Conservation (phyloP, 75 land plant species). For the Ceratopteris richardii region DNA sequence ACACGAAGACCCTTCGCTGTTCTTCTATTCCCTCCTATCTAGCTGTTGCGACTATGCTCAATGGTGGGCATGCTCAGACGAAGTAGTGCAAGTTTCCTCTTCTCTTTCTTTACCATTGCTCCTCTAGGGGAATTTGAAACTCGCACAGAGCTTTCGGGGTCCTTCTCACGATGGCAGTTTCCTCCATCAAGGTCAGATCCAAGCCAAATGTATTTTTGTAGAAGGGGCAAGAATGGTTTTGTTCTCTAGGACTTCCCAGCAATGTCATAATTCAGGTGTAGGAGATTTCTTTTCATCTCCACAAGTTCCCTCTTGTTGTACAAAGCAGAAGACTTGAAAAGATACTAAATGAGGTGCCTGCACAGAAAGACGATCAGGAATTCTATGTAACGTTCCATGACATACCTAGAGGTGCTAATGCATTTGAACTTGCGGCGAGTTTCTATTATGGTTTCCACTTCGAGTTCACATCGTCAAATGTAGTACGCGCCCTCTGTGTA, state of each 20-base stretch:
- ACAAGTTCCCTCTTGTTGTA: conserved; percentile 81
- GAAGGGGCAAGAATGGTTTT: conserved; percentile 51
- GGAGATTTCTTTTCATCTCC: conserved; percentile 86
- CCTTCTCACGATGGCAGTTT: too few species aligned
- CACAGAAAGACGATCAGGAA: neutral
- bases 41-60: too few species aligned
- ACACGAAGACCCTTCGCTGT: too few species aligned
- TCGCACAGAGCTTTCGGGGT: too few species aligned
- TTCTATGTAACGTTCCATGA: conserved; percentile 16
- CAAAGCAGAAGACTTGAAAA: conserved; percentile 50
- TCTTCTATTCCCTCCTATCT: too few species aligned
- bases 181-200: conserved; percentile 19
- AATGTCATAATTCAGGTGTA: conserved; percentile 70
- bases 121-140: too few species aligned
- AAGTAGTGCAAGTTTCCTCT: too few species aligned
- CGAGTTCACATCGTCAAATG: conserved; percentile 21
- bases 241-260: conserved; percentile 80
- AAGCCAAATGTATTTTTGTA: conserved; percentile 18
- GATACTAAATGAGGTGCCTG: conserved; percentile 30
- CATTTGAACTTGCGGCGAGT: conserved; percentile 27
- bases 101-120: too few species aligned
- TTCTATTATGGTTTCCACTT: conserved; percentile 23
- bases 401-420: conserved; percentile 22
- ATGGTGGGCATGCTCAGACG: too few species aligned
- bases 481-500: conserved; percentile 15